Conservation (phyloP, 2,329 filamentous ascomycete species). For the Fusarium ramigenum region DNA sequence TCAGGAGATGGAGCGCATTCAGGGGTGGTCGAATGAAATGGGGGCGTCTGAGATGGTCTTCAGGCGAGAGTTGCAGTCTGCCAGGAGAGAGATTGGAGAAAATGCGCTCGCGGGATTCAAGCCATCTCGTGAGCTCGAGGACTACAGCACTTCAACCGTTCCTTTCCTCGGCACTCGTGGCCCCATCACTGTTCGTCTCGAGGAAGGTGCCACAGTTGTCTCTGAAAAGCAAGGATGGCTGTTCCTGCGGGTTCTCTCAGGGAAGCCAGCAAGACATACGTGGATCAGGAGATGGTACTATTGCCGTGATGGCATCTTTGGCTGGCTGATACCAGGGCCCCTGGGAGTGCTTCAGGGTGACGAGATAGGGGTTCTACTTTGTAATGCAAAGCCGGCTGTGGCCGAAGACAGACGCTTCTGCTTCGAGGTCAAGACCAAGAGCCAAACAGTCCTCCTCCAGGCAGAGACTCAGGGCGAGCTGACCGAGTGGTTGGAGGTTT, state of each 20-base stretch:
- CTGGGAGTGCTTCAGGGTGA: conserved; percentile 95
- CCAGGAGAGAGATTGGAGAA: conserved; percentile 84
- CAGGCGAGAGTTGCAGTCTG: conserved; percentile 79
- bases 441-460: conserved; percentile 86
- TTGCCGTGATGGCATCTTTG: conserved; percentile 94
- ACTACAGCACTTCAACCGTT: conserved; percentile 90
- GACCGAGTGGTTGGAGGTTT: conserved; percentile 93
- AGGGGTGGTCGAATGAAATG: conserved; percentile 95
- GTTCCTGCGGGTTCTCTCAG: conserved; percentile 81
- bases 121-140: conserved; percentile 91
- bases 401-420: conserved; percentile 95
- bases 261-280: conserved; percentile 87
- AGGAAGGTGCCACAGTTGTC: conserved; percentile 59
- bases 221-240: conserved; percentile 95
- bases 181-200: conserved; percentile 69
- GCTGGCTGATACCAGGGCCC: conserved; percentile 85
- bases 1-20: conserved; percentile 87
- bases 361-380: conserved; percentile 93
- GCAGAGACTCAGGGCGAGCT: conserved; percentile 91
- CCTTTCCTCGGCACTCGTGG: conserved; percentile 81
- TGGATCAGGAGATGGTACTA: conserved; percentile 97
- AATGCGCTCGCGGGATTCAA: conserved; percentile 74
- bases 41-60: conserved; percentile 87
- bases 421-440: conserved; percentile 98
- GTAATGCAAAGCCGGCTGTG: conserved; percentile 89